A percentile compares a stretch with the other conserved stretches of the same genome.
Conservation (phyloP, 495 filamentous ascomycete species). For the Aspergillus baeticus region DNA sequence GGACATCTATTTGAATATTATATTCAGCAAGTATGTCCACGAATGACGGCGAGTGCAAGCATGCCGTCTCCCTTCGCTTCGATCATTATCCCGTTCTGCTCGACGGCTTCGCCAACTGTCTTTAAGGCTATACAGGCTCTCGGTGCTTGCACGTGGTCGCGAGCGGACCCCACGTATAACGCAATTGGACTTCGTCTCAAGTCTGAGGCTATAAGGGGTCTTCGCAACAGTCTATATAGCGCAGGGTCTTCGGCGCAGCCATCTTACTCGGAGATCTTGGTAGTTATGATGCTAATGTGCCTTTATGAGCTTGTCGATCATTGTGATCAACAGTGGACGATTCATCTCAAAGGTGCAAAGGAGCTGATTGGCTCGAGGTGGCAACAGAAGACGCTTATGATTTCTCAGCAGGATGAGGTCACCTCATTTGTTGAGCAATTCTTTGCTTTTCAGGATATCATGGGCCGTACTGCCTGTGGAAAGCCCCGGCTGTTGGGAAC, state of each 20-base stretch:
- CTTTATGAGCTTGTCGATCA: slow-evolving; percentile 47
- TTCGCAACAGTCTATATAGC: slow-evolving; percentile 32
- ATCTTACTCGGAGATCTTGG: slow-evolving; percentile 37
- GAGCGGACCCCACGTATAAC: slow-evolving; percentile 28
- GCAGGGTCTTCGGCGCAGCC: slow-evolving; percentile 25
- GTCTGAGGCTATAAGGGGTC: slow-evolving; percentile 36
- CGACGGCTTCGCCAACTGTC: slow-evolving; percentile 36
- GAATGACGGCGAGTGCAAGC: slow-evolving; percentile 37
- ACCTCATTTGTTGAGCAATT: slow-evolving; percentile 43
- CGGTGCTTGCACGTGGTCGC: slow-evolving; percentile 39
- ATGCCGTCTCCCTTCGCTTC: slow-evolving; percentile 42
- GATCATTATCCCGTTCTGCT: slow-evolving; percentile 37
- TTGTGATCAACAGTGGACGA: slow-evolving; percentile 44
- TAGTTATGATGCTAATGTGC: slow-evolving; percentile 48
- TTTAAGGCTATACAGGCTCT: slow-evolving; percentile 42
- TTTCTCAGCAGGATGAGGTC: slow-evolving; percentile 25
- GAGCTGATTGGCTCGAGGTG: slow-evolving; percentile 41
- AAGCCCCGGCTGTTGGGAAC: slow-evolving; percentile 39
- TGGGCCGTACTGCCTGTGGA: slow-evolving; percentile 47
- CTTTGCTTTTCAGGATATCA: slow-evolving; percentile 50
- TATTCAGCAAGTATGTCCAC: slow-evolving; percentile 42
- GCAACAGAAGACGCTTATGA: slow-evolving; percentile 17
- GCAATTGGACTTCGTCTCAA: slow-evolving; percentile 37
- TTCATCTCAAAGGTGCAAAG: slow-evolving; percentile 44
- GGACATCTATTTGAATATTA: slow-evolving; percentile 43